Evolutionary conservation across 139 green algal species (phyloP).

Genomic region (Haematococcus sp.): DNA sequence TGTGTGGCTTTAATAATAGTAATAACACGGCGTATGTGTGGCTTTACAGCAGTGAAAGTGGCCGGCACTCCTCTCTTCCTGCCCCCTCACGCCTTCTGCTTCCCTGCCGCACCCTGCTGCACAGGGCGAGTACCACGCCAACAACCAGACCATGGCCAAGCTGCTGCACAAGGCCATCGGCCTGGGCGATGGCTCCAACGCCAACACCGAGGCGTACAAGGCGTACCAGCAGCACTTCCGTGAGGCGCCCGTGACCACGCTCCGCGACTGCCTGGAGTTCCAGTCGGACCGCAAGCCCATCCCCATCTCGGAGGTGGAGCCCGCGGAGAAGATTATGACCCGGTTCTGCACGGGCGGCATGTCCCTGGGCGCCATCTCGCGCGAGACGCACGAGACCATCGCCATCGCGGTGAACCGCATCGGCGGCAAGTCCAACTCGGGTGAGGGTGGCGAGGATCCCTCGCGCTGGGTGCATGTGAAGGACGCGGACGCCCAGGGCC

Average conservation of each 20-base stretch:
- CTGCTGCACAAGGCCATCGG: constrained; percentile 98
- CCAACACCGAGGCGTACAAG: constrained; percentile 67
- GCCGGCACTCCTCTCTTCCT: no score
- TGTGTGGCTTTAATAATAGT: background rate
- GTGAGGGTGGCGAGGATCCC: constrained; percentile 95
- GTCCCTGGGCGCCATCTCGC: constrained; percentile 94
- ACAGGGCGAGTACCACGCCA: constrained; percentile 95
- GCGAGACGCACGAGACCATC: constrained; percentile 98
- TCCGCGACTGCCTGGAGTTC: constrained; percentile 92
- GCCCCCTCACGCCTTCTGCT: no score
- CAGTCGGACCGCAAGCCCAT: constrained; percentile 63
- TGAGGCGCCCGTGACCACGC: constrained; percentile 67
- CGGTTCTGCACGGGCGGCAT: constrained; percentile 99
- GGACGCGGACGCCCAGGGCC: constrained; percentile 78
- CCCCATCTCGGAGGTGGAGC: constrained; percentile 85
- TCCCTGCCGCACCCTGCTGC: background rate
- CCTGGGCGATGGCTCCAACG: constrained; percentile 53
- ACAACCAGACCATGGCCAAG: constrained; percentile 99
- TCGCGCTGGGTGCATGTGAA: constrained; percentile 70
- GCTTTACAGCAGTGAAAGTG: no score
- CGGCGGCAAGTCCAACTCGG: constrained; percentile 92
- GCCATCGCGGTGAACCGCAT: constrained; percentile 99
- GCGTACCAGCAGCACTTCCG: constrained; percentile 88
- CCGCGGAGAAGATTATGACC: constrained; percentile 82
- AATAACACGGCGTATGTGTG: background rate